These are phyloP conservation scores for Diplodia scrobiculata DNA, from an alignment of 2,329 filamentous ascomycete species.

Conservation along the genomic window DNA sequence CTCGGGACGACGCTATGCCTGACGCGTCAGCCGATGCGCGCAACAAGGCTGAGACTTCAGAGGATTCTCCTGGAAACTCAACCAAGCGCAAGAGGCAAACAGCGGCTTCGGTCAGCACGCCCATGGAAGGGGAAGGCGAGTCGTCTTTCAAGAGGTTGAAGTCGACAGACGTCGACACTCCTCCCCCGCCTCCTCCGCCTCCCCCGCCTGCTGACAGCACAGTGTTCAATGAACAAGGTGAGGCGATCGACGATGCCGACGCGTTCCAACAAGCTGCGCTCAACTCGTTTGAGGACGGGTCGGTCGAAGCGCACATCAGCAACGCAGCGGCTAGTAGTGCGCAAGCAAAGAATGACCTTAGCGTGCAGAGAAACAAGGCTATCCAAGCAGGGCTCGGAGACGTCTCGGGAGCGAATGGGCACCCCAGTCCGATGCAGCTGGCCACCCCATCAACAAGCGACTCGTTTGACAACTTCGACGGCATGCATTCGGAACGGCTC, in stretches of 20 bases:
- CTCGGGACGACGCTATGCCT: conserved; percentile 33
- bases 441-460: conserved; percentile 49
- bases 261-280: conserved; percentile 20
- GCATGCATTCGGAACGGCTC: conserved; percentile 44
- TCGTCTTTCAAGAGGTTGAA: conserved; percentile 41
- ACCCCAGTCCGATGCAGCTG: conserved; percentile 47
- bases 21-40: conserved; percentile 32
- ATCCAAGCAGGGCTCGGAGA: conserved; percentile 16
- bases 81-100: conserved; percentile 46
- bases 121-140: conserved; percentile 32
- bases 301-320: neutral
- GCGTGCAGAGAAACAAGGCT: conserved; percentile 10
- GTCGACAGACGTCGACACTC: conserved; percentile 38
- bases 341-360: neutral
- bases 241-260: conserved; percentile 29
- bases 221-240: conserved; percentile 34
- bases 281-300: conserved; percentile 28
- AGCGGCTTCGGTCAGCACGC: conserved; percentile 28
- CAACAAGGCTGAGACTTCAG: conserved; percentile 32
- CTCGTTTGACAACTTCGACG: conserved; percentile 38
- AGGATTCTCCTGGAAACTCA: conserved; percentile 32
- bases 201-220: conserved; percentile 42
- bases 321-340: neutral
- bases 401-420: conserved; percentile 32
- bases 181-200: conserved; percentile 48